phyloP scores from a whole-genome alignment of 306 rosid species.

The Malus sieversii region DNA sequence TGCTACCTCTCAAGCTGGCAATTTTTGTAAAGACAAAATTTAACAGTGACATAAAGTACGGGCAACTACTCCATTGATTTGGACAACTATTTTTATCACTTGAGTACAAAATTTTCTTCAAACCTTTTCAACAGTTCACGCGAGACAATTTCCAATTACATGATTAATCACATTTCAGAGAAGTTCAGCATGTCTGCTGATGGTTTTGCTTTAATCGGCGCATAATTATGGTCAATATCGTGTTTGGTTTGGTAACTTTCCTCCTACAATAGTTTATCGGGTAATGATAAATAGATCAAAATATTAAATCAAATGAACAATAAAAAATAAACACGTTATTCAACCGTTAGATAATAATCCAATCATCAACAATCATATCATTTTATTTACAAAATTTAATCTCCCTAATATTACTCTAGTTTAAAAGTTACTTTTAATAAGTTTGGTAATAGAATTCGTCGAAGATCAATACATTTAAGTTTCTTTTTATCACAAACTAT shows the following conservation, averaged over 20 bases:
- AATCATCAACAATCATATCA: too few species aligned
- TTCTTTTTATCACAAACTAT: not conserved
- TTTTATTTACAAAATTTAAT: too few species aligned
- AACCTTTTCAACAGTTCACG: too few species aligned
- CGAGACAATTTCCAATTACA: too few species aligned
- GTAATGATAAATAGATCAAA: too few species aligned
- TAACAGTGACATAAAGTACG: not conserved
- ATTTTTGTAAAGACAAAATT: not conserved
- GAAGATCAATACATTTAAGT: not conserved
- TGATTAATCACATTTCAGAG: not conserved
- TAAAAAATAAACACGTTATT: too few species aligned
- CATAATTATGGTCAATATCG: not conserved
- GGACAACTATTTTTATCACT: not conserved
- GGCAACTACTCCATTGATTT: not conserved
- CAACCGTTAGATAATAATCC: too few species aligned
- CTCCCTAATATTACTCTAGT: accelerated
- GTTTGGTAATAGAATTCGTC: not conserved
- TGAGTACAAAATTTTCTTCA: too few species aligned
- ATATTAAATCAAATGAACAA: too few species aligned
- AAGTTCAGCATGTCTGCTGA: not conserved
- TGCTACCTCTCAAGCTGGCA: not conserved
- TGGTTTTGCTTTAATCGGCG: not conserved
- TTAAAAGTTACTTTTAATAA: too few species aligned
- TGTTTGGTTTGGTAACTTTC: not conserved
- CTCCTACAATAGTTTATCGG: not conserved